Evolutionary conservation across 345 rosid species (phyloP).

Genomic region (Noccaea caerulescens): DNA sequence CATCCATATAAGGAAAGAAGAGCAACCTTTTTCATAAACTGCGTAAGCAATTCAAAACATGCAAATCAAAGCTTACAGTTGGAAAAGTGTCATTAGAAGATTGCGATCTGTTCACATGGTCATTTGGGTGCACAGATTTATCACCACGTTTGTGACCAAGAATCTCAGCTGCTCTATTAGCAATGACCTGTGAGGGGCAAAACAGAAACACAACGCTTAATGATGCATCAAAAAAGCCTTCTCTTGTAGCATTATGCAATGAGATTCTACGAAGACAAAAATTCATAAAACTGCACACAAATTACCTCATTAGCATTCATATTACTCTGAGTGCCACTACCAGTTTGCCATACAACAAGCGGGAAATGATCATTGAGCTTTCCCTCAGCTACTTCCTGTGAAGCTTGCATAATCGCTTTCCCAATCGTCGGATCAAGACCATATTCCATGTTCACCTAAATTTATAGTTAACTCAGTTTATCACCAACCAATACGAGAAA

Average conservation of each 20-base stretch:
- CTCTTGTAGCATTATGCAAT: background rate
- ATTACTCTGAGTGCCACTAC: slow-evolving; percentile 99
- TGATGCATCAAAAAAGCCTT: background rate
- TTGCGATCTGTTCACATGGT: slow-evolving; percentile 94
- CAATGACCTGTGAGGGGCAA: slow-evolving; percentile 70
- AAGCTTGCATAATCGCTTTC: slow-evolving; percentile 90
- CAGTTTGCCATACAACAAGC: slow-evolving; percentile 97
- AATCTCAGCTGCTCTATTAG: slow-evolving; percentile 96
- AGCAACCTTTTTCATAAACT: background rate
- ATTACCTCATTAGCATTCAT: slow-evolving; percentile 98
- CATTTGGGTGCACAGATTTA: slow-evolving; percentile 93
- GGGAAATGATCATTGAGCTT: slow-evolving; percentile 87
- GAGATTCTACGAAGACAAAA: background rate
- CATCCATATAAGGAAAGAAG: background rate
- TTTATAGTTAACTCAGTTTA: background rate
- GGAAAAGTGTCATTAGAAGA: slow-evolving; percentile 98
- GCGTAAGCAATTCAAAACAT: background rate
- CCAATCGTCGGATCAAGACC: slow-evolving; percentile 88
- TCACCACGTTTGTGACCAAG: slow-evolving; percentile 90
- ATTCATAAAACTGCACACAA: background rate
- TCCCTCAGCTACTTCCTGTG: slow-evolving; percentile 94
- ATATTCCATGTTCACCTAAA: slow-evolving; percentile 86
- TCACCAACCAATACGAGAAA: slow-evolving; percentile 8
- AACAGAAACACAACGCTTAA: background rate
- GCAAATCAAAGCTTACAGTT: slow-evolving; percentile 56